A percentile compares a stretch with the other conserved stretches of the same genome.
phyloP scores from a whole-genome alignment of 2,329 filamentous ascomycete genomes.

The Alternaria sp. region DNA sequence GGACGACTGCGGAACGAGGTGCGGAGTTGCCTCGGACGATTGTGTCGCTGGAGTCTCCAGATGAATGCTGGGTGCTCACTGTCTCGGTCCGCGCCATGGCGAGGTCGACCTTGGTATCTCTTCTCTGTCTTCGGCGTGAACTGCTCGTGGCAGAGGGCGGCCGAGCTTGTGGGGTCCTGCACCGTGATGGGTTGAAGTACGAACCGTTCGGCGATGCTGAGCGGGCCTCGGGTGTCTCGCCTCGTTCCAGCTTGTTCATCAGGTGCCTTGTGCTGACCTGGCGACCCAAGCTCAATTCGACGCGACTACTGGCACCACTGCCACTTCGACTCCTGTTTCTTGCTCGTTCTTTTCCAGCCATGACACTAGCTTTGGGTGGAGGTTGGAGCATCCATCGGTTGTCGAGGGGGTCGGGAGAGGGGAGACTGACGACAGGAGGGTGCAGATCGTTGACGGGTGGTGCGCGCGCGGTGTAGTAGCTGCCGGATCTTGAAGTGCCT shows the following conservation, averaged over 20 bases:
- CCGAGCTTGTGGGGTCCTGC: slow-evolving; percentile 34
- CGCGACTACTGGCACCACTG: slow-evolving; percentile 50
- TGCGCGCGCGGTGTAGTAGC: slow-evolving; percentile 52
- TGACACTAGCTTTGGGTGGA: slow-evolving; percentile 85
- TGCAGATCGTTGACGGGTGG: slow-evolving; percentile 86
- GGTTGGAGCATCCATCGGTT: slow-evolving; percentile 93
- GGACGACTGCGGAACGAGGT: slow-evolving; percentile 12
- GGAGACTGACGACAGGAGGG: slow-evolving; percentile 81
- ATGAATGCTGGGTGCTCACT: slow-evolving; percentile 27
- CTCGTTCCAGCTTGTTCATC: slow-evolving; percentile 44
- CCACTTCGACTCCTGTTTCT: slow-evolving; percentile 64
- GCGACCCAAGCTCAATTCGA: slow-evolving; percentile 45
- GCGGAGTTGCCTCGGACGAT: slow-evolving; percentile 22
- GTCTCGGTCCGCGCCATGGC: slow-evolving; percentile 31
- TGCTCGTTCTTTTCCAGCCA: slow-evolving; percentile 83
- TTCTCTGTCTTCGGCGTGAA: slow-evolving; percentile 35
- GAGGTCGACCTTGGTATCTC: slow-evolving; percentile 33
- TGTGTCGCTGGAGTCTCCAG: slow-evolving; percentile 32
- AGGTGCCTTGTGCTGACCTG: slow-evolving; percentile 49
- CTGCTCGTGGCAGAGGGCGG: slow-evolving; percentile 41
- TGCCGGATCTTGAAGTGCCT: slow-evolving; percentile 39
- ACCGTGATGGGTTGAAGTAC: slow-evolving; percentile 35
- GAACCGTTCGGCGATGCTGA: slow-evolving; percentile 47
- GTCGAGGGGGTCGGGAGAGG: slow-evolving; percentile 70
- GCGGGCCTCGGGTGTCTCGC: slow-evolving; percentile 44